Conservation (phyloP, 2,329 filamentous ascomycete genomes). For the Coniochaeta ligniaria region DNA sequence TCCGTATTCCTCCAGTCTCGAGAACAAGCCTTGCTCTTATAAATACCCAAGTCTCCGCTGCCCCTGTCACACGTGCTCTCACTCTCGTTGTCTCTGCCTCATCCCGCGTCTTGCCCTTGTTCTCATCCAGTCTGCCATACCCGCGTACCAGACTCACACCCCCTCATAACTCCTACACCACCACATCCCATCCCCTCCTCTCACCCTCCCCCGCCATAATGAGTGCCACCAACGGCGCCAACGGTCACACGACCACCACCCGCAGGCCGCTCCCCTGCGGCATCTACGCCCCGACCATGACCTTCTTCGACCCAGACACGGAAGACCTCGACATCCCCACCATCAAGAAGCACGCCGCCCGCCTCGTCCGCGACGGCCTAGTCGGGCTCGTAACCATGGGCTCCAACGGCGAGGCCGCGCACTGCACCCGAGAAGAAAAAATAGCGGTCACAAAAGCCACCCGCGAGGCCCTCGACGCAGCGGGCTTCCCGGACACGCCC, state of each 20-base stretch:
- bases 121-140: not conserved
- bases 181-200: not conserved
- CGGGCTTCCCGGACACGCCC: slow-evolving; percentile 68
- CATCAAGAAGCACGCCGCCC: slow-evolving; percentile 74
- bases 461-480: slow-evolving; percentile 72
- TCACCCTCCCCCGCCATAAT: slow-evolving; percentile 17
- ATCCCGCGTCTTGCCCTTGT: not conserved
- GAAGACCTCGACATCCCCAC: slow-evolving; percentile 77
- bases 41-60: slow-evolving; percentile 10
- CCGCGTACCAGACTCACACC: not conserved
- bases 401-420: slow-evolving; percentile 84
- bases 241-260: slow-evolving; percentile 27
- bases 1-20: slow-evolving; percentile 4
- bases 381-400: slow-evolving; percentile 82
- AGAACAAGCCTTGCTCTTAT: slow-evolving; percentile 15
- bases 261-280: slow-evolving; percentile 63
- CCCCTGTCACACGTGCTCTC: slow-evolving; percentile 8
- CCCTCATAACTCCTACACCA: slow-evolving; percentile 3
- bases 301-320: slow-evolving; percentile 77
- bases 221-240: slow-evolving; percentile 24
- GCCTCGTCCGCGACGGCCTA: slow-evolving; percentile 69
- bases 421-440: slow-evolving; percentile 75
- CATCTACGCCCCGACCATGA: slow-evolving; percentile 86
- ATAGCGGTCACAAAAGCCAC: slow-evolving; percentile 67
- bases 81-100: slow-evolving; percentile 4